These are phyloP conservation scores for Suillus spraguei DNA, from an alignment of 768 basidiomycete genomes.

Conservation along the genomic window DNA sequence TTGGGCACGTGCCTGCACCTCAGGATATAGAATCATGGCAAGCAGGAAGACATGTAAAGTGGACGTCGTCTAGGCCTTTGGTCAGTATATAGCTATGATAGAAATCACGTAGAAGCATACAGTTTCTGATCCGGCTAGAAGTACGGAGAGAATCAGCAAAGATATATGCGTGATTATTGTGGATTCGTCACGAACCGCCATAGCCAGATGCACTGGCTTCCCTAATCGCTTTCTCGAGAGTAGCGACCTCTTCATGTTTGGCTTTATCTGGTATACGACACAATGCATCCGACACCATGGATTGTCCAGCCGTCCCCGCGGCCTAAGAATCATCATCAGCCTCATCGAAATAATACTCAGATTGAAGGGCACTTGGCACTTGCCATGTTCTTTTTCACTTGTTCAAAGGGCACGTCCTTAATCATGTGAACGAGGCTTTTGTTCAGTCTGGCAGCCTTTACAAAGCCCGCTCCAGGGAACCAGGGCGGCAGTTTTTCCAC, in stretches of 20 bases:
- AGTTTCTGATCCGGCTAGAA: constrained; percentile 26
- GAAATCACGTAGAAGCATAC: constrained; percentile 15
- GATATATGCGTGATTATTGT: constrained; percentile 11
- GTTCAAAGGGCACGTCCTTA: constrained; percentile 26
- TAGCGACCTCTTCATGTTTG: neutral
- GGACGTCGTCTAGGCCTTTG: constrained; percentile 19
- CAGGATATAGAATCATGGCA: constrained; percentile 28
- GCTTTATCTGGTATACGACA: constrained; percentile 16
- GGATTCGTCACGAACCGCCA: constrained; percentile 14
- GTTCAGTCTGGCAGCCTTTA: constrained; percentile 15
- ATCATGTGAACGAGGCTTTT: constrained; percentile 12
- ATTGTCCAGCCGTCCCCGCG: constrained; percentile 21
- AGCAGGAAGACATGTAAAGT: constrained; percentile 23
- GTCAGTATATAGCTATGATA: neutral
- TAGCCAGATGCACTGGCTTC: constrained; percentile 27
- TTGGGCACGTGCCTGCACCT: constrained; percentile 25
- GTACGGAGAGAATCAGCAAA: neutral
- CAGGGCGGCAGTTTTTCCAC: constrained; percentile 25
- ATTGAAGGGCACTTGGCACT: constrained; percentile 12
- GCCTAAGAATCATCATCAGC: constrained; percentile 12
- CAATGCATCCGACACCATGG: constrained; percentile 28
- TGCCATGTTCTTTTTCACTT: constrained; percentile 26
- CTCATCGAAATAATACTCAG: neutral
- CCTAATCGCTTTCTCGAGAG: constrained; percentile 25
- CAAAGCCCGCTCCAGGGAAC: constrained; percentile 27